Evolutionary conservation across 2,329 filamentous ascomycete genomes (phyloP).

Genomic region (Corinectria fuckeliana): DNA sequence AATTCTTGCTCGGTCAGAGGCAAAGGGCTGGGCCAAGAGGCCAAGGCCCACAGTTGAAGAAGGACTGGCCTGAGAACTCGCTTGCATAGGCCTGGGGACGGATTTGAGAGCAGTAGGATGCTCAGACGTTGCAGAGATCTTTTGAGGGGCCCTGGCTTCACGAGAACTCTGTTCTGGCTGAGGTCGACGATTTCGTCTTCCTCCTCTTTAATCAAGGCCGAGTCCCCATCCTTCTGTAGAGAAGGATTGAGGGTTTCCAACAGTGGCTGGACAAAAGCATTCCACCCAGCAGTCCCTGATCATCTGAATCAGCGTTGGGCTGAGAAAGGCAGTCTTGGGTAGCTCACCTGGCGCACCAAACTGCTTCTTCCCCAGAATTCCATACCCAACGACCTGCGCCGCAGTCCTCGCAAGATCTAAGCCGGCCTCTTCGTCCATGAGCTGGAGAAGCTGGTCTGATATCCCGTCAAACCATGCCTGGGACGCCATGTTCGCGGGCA

Average conservation of each 20-base stretch:
- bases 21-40: slow-evolving; percentile 54
- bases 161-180: slow-evolving; percentile 50
- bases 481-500: slow-evolving; percentile 60
- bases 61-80: slow-evolving; percentile 65
- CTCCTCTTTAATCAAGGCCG: slow-evolving; percentile 31
- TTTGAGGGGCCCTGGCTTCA: slow-evolving; percentile 55
- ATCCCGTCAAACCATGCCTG: slow-evolving; percentile 67
- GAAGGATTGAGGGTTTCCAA: slow-evolving; percentile 58
- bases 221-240: slow-evolving; percentile 17
- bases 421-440: slow-evolving; percentile 63
- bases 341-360: slow-evolving; percentile 66
- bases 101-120: slow-evolving; percentile 66
- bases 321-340: background rate
- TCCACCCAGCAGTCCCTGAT: slow-evolving; percentile 65
- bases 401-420: slow-evolving; percentile 45
- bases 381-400: slow-evolving; percentile 56
- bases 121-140: slow-evolving; percentile 61
- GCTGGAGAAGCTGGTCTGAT: slow-evolving; percentile 63
- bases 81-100: slow-evolving; percentile 69
- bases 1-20: slow-evolving; percentile 46
- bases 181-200: slow-evolving; percentile 54
- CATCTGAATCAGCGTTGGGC: background rate
- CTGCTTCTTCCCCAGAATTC: slow-evolving; percentile 68
- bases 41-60: slow-evolving; percentile 68
- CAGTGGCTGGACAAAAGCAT: slow-evolving; percentile 64